Conservation (phyloP, 2,329 filamentous ascomycete species). For the Septoria petroselini region DNA sequence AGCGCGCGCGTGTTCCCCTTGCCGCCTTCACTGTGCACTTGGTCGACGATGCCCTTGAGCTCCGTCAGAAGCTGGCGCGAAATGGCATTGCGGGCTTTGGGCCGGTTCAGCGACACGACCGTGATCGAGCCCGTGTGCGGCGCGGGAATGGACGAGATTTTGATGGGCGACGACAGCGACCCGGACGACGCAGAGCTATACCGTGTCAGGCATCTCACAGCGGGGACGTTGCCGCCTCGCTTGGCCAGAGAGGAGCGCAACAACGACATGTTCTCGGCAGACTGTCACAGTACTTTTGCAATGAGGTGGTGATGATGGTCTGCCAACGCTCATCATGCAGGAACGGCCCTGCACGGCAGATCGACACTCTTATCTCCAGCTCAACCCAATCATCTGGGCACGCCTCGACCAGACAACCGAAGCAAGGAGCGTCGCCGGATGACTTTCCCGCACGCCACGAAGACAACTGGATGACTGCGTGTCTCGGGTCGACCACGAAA, state of each 20-base stretch:
- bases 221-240: background rate
- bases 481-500: conserved; percentile 14
- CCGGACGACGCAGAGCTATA: conserved; percentile 13
- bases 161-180: conserved; percentile 48
- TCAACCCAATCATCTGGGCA: conserved; percentile 8
- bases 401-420: background rate
- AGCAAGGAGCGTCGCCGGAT: conserved; percentile 12
- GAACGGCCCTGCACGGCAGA: conserved; percentile 4
- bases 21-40: conserved; percentile 59
- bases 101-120: conserved; percentile 82
- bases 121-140: conserved; percentile 80
- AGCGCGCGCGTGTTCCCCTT: conserved; percentile 69
- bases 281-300: too few relatives aligned
- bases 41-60: conserved; percentile 69
- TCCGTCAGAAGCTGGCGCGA: conserved; percentile 72
- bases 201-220: background rate
- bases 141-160: conserved; percentile 71
- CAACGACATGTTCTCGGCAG: too few relatives aligned
- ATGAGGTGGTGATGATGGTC: too few relatives aligned
- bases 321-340: background rate
- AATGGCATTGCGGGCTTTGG: conserved; percentile 83
- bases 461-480: conserved; percentile 8
- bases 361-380: conserved; percentile 11
- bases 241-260: background rate
- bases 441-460: conserved; percentile 4